Evolutionary conservation across 805 yeast species (phyloP).

Genomic region (Teunomyces barrocoloradensis): DNA sequence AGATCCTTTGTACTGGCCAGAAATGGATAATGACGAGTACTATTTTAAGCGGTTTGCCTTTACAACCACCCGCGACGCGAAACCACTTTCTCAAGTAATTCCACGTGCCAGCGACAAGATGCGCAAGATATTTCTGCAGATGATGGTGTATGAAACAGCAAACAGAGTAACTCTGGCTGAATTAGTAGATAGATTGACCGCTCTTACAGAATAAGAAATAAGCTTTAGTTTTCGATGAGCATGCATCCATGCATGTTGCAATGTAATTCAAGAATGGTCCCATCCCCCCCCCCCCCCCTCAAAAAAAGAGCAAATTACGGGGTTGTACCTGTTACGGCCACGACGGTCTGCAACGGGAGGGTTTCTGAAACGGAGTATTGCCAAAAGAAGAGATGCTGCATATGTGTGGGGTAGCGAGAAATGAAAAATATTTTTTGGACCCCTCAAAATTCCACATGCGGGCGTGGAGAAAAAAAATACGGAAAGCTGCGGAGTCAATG

Average conservation of each 20-base stretch:
- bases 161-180: not conserved
- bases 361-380: not conserved
- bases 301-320: too few species aligned
- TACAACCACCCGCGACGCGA: slow-evolving; percentile 9
- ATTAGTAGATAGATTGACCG: not conserved
- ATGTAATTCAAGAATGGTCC: not conserved
- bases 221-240: not conserved
- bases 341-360: too few species aligned
- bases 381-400: not conserved
- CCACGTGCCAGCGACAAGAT: slow-evolving; percentile 24
- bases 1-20: slow-evolving; percentile 31
- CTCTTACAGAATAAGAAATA: not conserved
- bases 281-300: not conserved
- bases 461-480: not conserved
- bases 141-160: slow-evolving; percentile 6
- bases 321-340: too few species aligned
- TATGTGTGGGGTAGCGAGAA: not conserved
- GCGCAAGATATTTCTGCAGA: slow-evolving; percentile 2
- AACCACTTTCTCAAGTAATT: slow-evolving; percentile 22
- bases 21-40: slow-evolving; percentile 27
- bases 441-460: not conserved
- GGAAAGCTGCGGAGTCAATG: not conserved
- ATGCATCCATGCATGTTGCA: too few species aligned
- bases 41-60: slow-evolving; percentile 30
- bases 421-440: not conserved